These are phyloP conservation scores for Phylloporus sp. DNA, from an alignment of 768 basidiomycete species.

Conservation along the genomic window DNA sequence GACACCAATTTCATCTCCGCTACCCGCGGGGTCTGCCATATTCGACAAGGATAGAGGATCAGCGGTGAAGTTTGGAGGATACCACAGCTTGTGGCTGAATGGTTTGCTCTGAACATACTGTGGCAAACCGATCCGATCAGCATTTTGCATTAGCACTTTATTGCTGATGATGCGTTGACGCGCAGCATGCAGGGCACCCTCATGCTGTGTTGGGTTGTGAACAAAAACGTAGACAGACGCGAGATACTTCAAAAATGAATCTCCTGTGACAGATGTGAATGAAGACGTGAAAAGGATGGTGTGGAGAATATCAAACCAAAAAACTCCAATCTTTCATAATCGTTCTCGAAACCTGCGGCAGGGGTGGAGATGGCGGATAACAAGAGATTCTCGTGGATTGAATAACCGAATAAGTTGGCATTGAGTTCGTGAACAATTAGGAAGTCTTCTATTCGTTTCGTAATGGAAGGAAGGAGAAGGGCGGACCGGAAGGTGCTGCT, in stretches of 20 bases:
- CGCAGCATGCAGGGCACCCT: slow-evolving; percentile 63
- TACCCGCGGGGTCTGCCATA: slow-evolving; percentile 18
- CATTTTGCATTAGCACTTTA: slow-evolving; percentile 53
- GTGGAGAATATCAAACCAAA: slow-evolving; percentile 49
- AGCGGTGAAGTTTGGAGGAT: slow-evolving; percentile 44
- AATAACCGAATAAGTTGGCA: slow-evolving; percentile 56
- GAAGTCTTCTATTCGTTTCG: slow-evolving; percentile 66
- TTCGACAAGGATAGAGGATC: slow-evolving; percentile 19
- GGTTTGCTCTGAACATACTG: slow-evolving; percentile 70
- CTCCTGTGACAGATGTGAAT: slow-evolving; percentile 42
- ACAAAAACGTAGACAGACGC: slow-evolving; percentile 73
- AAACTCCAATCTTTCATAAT: slow-evolving; percentile 84
- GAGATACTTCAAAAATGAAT: slow-evolving; percentile 80
- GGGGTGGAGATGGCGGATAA: slow-evolving; percentile 67
- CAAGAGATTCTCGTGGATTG: slow-evolving; percentile 58
- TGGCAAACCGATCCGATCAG: slow-evolving; percentile 58
- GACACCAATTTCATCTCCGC: slow-evolving; percentile 31
- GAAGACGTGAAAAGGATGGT: slow-evolving; percentile 19
- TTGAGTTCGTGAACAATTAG: slow-evolving; percentile 79
- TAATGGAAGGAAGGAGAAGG: slow-evolving; percentile 70
- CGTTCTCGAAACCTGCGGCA: slow-evolving; percentile 61
- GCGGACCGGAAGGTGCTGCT: slow-evolving; percentile 64
- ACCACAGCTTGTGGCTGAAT: slow-evolving; percentile 66
- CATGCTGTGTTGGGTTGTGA: slow-evolving; percentile 56
- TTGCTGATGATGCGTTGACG: slow-evolving; percentile 77